Evolutionary conservation across 2,329 filamentous ascomycete species (phyloP), one percentile per base, ranked within the genome.

Genomic region (Thelonectria olida): DNA sequence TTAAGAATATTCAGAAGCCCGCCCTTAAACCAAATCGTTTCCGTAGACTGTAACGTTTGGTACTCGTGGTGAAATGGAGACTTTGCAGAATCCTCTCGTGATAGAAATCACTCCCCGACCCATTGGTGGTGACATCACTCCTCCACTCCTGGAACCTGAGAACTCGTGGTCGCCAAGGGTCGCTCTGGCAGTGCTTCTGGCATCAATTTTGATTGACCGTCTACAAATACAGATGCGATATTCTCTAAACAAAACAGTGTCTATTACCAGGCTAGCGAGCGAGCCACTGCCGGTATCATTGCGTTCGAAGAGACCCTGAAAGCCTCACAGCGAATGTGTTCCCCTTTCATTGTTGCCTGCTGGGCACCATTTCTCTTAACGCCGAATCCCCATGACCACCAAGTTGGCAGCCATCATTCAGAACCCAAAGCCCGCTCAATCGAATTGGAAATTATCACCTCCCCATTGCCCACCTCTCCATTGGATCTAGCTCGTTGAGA

Each of bases 401-500:
- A 61, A 57, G 48, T 52, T 52, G 48, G 53, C 48, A 51, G 45
- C 17, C 13, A 4, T 25, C 27, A 15, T 41, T 38, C 51, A 60
- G 54, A 41, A 34, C 51, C 52, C 15, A 50, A 22, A 19, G 15
- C 50, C 31, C 47, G 19, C 25, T 44, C 12, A 50, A 54, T 52
- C 28, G 41, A 57, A 58, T 62, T 48, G 54, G 44, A 62, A 48
- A 34, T 39, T 25, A 22, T 45, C 41, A 42, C 50, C 17, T 41
- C 49, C 27, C 27, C 34, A 20, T 19, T 45, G 34, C 23, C 38
- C 34, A 25, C 36, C 45, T 42, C 22, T 31, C n/a, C 28, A 3
- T 25, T 31, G 47, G 58, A 67, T 34, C 57, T 64, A 72, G 39
- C 58, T 64, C 49, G 58, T 81, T 12, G 85, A 82, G 50, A 96